A percentile compares a stretch with the other conserved stretches of the same genome.
Conservation (phyloP, 805 yeast genomes). For the Ogataea methylovora region DNA sequence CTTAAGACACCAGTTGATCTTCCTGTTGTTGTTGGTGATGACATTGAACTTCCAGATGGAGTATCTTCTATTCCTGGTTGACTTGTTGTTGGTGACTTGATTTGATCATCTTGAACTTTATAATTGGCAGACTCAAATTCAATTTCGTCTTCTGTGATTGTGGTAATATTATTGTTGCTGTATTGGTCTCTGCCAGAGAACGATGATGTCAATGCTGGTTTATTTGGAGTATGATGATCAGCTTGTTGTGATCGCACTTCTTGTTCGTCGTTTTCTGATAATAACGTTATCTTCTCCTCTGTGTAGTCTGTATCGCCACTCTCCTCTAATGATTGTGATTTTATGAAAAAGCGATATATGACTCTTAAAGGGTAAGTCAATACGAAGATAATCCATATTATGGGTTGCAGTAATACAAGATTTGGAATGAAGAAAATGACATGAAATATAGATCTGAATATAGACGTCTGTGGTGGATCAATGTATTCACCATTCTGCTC, state of each 20-base stretch:
- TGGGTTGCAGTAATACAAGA: constrained; percentile 43
- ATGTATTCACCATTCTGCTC: constrained; percentile 5
- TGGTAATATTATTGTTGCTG: constrained; percentile 7
- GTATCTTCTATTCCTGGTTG: not conserved
- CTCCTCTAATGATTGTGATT: too few species aligned
- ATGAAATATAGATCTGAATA: constrained; percentile 15
- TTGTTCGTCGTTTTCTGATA: too few species aligned
- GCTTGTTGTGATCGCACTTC: too few species aligned
- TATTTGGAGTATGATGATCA: too few species aligned
- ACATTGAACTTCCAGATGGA: too few species aligned
- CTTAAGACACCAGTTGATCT: not conserved
- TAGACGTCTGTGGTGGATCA: constrained; percentile 3
- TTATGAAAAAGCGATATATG: constrained; percentile 14
- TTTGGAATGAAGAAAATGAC: constrained; percentile 41
- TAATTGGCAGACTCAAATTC: constrained; percentile 19
- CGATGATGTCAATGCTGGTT: not conserved
- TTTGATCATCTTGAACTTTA: constrained; percentile 19
- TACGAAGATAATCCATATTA: constrained; percentile 40
- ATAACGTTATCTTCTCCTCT: constrained; percentile 30
- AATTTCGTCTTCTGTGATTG: constrained; percentile 26
- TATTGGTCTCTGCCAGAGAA: constrained; percentile 17
- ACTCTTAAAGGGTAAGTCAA: constrained; percentile 49
- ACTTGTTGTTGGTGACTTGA: constrained; percentile 26
- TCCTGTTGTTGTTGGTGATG: not conserved
- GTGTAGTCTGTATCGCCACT: constrained; percentile 19